Base-by-base conservation (phyloP, 257 asterid genomes). In the Solanum habrochaites region DNA sequence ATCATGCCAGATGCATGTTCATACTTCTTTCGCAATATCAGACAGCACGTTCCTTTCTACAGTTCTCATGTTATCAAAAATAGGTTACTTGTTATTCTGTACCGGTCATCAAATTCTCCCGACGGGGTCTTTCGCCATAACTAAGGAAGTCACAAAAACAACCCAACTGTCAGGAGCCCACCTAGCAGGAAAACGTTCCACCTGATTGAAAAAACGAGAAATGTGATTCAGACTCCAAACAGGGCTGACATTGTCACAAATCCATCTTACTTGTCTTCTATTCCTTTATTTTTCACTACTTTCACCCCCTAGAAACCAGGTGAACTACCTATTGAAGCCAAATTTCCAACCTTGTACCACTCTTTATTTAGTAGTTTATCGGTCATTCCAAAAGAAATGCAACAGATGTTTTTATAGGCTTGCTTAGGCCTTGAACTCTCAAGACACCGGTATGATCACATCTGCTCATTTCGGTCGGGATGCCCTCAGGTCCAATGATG, bases 71-170 rank as follows among this genome's bases (percentile, higher is more conserved):
- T 8, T 60, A 23, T 60, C 52, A 83, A 35, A 83, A 35, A 35
- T 83, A 18, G 13, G 25, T 5, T 60, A 16, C 9, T 47, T 83
- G 75, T 11, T 83, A 23, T 37, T 62, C n/a, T 73, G 52, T 87
- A n/a, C n/a, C n/a, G n/a, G n/a, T n/a, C n/a, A n/a, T n/a, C n/a
- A n/a, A n/a, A n/a, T n/a, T n/a, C n/a, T n/a, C n/a, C n/a, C n/a
- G n/a, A n/a, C n/a, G n/a, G n/a, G n/a, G n/a, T n/a, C n/a, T n/a
- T n/a, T n/a, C n/a, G n/a, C n/a, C n/a, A n/a, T 64, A 25, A 43
- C 23, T 12, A 91, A 52, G 80, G 89, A 91, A 60, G 32, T n/a
- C n/a, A n/a, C 86, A 66, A 88, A 83, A 87, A 31, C n/a, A n/a
- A n/a, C n/a, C n/a, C n/a, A n/a, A n/a, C n/a, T n/a, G n/a, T n/a